A percentile compares a stretch with the other conserved stretches of the same genome.
These are phyloP conservation scores for Dactylonectria macrodidyma DNA, from an alignment of 2,329 filamentous ascomycete species.

Conservation along the genomic window DNA sequence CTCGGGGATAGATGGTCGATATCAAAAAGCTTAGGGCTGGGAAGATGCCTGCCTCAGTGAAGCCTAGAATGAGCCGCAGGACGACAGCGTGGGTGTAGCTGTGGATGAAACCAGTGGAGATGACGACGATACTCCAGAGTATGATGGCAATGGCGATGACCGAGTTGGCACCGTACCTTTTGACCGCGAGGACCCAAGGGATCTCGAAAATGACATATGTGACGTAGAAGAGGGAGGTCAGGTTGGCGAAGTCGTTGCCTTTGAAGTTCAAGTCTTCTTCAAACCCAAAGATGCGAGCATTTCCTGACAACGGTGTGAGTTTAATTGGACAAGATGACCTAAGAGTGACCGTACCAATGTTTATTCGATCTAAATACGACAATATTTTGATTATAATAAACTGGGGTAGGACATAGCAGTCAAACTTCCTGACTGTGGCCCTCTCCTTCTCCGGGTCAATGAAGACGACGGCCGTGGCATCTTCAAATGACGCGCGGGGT, in stretches of 20 bases:
- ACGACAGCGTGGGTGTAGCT: slow-evolving; percentile 69
- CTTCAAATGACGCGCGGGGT: background rate
- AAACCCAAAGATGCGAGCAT: slow-evolving; percentile 16
- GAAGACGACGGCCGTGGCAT: slow-evolving; percentile 5
- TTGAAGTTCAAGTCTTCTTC: slow-evolving; percentile 11
- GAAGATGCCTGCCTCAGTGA: slow-evolving; percentile 73
- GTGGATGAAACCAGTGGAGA: slow-evolving; percentile 70
- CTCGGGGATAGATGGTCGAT: slow-evolving; percentile 33
- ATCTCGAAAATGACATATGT: slow-evolving; percentile 31
- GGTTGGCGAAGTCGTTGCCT: slow-evolving; percentile 18
- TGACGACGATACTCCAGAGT: slow-evolving; percentile 68
- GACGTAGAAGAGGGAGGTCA: slow-evolving; percentile 20
- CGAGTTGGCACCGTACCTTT: slow-evolving; percentile 22
- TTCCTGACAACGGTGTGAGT: slow-evolving; percentile 3
- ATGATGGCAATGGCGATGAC: slow-evolving; percentile 38
- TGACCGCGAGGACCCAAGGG: slow-evolving; percentile 31
- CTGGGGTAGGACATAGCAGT: slow-evolving; percentile 3
- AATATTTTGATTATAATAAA: slow-evolving; percentile 5
- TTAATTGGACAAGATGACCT: background rate
- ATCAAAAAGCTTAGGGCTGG: slow-evolving; percentile 70
- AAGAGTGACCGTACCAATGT: background rate
- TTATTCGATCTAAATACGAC: slow-evolving; percentile 14
- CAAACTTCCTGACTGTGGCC: slow-evolving; percentile 10
- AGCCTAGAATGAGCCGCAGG: slow-evolving; percentile 70
- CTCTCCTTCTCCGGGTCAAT: slow-evolving; percentile 18